Evolutionary conservation across 495 filamentous ascomycete species (phyloP).

Genomic region (Xylaria nigripes): DNA sequence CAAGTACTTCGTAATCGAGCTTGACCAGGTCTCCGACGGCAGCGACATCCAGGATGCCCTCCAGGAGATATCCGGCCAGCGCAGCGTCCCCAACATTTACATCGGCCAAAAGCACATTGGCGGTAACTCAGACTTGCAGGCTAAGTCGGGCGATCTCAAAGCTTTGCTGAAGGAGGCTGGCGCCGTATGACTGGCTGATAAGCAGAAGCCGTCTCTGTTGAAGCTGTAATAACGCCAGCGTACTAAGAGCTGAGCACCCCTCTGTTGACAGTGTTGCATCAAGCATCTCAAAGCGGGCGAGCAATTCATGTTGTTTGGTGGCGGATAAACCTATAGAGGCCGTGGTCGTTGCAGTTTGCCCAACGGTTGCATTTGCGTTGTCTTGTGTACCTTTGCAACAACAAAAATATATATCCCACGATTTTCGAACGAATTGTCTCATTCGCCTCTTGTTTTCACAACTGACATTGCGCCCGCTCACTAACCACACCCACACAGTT

Average conservation of each 20-base stretch:
- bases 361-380: not conserved
- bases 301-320: not conserved
- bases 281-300: not conserved
- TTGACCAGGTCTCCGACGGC: constrained; percentile 86
- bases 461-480: no score
- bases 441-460: no score
- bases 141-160: constrained; percentile 37
- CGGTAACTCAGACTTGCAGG: constrained; percentile 90
- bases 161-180: constrained; percentile 31
- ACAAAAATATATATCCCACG: not conserved
- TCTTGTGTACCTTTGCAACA: not conserved
- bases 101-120: constrained; percentile 87
- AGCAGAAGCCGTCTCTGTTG: not conserved
- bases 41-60: constrained; percentile 76
- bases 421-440: not conserved
- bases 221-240: constrained; percentile 1
- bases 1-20: constrained; percentile 67
- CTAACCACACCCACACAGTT: no score
- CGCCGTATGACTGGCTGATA: constrained; percentile 28
- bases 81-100: constrained; percentile 91
- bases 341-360: not conserved
- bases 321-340: not conserved
- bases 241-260: not conserved
- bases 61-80: constrained; percentile 67
- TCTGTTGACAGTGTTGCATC: not conserved